These are phyloP conservation scores for Fusarium nelsonii DNA, from an alignment of 2,329 filamentous ascomycete genomes.

Conservation along the genomic window DNA sequence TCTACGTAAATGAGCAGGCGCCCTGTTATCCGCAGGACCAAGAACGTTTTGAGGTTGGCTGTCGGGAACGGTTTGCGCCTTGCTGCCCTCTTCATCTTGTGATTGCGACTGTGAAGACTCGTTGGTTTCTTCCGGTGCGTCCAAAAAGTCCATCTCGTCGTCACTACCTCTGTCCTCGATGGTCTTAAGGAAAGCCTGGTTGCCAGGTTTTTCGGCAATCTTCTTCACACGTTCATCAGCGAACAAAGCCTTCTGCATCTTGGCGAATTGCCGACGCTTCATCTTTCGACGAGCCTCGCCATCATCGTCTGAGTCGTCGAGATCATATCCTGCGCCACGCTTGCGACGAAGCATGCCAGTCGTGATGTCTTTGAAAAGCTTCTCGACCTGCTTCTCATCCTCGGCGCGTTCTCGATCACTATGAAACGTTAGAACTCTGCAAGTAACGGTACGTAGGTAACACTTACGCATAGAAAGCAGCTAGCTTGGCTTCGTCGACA, in stretches of 20 bases:
- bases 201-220: slow-evolving; percentile 89
- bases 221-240: slow-evolving; percentile 91
- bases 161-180: slow-evolving; percentile 85
- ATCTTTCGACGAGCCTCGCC: slow-evolving; percentile 80
- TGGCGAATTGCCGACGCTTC: slow-evolving; percentile 89
- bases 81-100: slow-evolving; percentile 49
- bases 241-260: slow-evolving; percentile 90
- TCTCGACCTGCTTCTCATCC: slow-evolving; percentile 89
- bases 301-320: slow-evolving; percentile 92
- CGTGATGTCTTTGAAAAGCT: slow-evolving; percentile 92
- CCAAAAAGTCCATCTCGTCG: slow-evolving; percentile 81
- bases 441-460: background rate
- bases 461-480: slow-evolving; percentile 89
- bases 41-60: slow-evolving; percentile 63
- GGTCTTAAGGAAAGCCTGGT: slow-evolving; percentile 88
- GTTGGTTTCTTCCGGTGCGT: slow-evolving; percentile 56
- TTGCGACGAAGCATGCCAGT: slow-evolving; percentile 89
- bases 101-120: slow-evolving; percentile 54
- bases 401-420: slow-evolving; percentile 83
- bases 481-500: slow-evolving; percentile 83
- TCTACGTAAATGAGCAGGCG: slow-evolving; percentile 71
- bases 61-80: slow-evolving; percentile 59
- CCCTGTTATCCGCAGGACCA: slow-evolving; percentile 60
- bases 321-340: slow-evolving; percentile 82
- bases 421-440: slow-evolving; percentile 30